A percentile compares a stretch with the other conserved stretches of the same genome.
phyloP scores from a whole-genome alignment of 345 rosid genomes.

The Chamaenerion angustifolium region DNA sequence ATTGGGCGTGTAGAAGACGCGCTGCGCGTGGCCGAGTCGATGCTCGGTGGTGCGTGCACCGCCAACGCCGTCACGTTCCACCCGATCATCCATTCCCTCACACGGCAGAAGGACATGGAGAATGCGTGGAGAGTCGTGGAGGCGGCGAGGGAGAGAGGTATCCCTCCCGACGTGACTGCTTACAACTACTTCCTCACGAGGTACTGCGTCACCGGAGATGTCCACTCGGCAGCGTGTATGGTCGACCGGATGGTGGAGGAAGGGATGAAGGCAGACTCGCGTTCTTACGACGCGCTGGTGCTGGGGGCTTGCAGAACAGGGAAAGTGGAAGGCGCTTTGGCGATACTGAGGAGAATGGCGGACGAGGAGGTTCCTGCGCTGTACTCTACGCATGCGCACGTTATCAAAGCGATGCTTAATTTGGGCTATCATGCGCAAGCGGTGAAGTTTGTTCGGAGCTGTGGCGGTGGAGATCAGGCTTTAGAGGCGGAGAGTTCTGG shows the following conservation, averaged over 20 bases:
- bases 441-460: conserved; percentile 39
- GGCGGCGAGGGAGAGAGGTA: conserved; percentile 19
- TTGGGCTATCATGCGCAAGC: conserved; percentile 27
- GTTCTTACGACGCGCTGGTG: conserved; percentile 61
- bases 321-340: conserved; percentile 42
- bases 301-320: conserved; percentile 51
- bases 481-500: conserved; percentile 45
- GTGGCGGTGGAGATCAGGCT: conserved; percentile 26
- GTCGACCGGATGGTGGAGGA: conserved; percentile 40
- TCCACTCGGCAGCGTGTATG: conserved; percentile 27
- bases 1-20: conserved; percentile 27
- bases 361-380: conserved; percentile 26
- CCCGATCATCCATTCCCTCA: conserved; percentile 30
- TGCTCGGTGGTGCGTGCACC: conserved; percentile 21
- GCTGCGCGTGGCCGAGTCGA: conserved; percentile 21
- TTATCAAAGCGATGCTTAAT: conserved; percentile 28
- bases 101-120: conserved; percentile 24
- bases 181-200: conserved; percentile 41
- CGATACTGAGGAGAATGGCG: conserved; percentile 52
- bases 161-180: conserved; percentile 35
- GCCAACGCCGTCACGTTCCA: conserved; percentile 24
- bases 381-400: conserved; percentile 43
- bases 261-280: conserved; percentile 27
- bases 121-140: conserved; percentile 35
- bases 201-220: conserved; percentile 22